Conservation (phyloP, 2,329 filamentous ascomycete genomes). For the Blastomyces silverae region DNA sequence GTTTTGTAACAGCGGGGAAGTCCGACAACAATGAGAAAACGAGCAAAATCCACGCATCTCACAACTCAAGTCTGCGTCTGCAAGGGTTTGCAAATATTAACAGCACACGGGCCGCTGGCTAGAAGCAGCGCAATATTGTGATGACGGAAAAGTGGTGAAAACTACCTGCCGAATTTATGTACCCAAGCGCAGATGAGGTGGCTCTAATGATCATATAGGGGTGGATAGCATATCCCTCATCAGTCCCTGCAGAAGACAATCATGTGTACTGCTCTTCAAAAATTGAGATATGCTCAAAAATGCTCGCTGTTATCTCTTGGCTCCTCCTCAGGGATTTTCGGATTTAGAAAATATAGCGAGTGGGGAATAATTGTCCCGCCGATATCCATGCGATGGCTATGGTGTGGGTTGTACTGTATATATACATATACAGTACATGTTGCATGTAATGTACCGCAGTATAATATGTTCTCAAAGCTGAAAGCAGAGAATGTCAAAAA, state of each 20-base stretch:
- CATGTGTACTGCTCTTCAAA: background rate
- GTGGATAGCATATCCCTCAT: background rate
- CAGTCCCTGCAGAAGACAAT: background rate
- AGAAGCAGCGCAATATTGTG: background rate
- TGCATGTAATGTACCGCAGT: too few relatives aligned
- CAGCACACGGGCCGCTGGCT: background rate
- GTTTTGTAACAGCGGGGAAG: background rate
- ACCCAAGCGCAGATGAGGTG: background rate
- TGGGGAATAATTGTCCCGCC: too few relatives aligned
- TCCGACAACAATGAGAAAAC: background rate
- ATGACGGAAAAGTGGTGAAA: background rate
- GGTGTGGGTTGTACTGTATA: background rate
- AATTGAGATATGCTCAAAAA: background rate
- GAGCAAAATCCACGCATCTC: background rate
- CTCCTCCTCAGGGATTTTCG: background rate
- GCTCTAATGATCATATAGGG: too few relatives aligned
- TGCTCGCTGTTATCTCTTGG: background rate
- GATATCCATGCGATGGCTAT: background rate
- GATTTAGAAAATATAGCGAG: background rate
- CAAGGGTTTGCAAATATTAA: background rate
- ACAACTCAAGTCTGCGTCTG: background rate
- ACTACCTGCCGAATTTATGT: background rate
- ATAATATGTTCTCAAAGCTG: background rate
- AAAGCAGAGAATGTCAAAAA: background rate
- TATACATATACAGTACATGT: too few relatives aligned